Conservation (phyloP, 108 stramenopile species). For the Bacterosira constricta region DNA sequence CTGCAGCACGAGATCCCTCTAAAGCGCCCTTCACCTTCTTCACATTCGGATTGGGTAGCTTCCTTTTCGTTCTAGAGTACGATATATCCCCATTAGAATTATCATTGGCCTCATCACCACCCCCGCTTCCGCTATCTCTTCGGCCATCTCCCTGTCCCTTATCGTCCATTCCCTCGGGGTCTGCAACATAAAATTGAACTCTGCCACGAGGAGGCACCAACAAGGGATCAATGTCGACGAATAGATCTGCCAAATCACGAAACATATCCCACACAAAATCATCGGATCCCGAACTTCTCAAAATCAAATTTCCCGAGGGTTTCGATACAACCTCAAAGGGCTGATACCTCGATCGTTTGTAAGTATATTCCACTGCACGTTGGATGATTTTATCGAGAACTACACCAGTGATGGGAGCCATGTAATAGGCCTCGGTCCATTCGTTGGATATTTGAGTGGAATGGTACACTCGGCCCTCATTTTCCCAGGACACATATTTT, state of each 20-base stretch:
- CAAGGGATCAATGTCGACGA: constrained; percentile 77
- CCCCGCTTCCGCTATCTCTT: neutral
- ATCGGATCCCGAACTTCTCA: constrained; percentile 59
- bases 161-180: constrained; percentile 27
- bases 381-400: constrained; percentile 72
- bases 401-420: constrained; percentile 82
- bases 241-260: constrained; percentile 65
- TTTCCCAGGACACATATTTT: constrained; percentile 71
- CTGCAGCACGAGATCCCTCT: constrained; percentile 53
- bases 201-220: constrained; percentile 62
- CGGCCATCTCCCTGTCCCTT: constrained; percentile 13
- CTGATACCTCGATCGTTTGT: constrained; percentile 72
- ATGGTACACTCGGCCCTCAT: constrained; percentile 70
- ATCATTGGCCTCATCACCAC: neutral
- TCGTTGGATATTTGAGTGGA: constrained; percentile 64
- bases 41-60: constrained; percentile 39
- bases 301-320: constrained; percentile 41
- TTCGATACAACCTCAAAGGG: constrained; percentile 70
- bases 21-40: constrained; percentile 15
- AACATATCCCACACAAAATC: constrained; percentile 78
- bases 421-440: constrained; percentile 73
- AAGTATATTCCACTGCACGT: constrained; percentile 64
- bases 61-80: neutral
- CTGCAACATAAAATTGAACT: constrained; percentile 58
- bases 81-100: too few species aligned